Percentiles rank a stretch among this genome's conserved stretches.
Evolutionary conservation across 352 stramenopile genomes (phyloP).

Genomic region (Phytophthora sansomeana): DNA sequence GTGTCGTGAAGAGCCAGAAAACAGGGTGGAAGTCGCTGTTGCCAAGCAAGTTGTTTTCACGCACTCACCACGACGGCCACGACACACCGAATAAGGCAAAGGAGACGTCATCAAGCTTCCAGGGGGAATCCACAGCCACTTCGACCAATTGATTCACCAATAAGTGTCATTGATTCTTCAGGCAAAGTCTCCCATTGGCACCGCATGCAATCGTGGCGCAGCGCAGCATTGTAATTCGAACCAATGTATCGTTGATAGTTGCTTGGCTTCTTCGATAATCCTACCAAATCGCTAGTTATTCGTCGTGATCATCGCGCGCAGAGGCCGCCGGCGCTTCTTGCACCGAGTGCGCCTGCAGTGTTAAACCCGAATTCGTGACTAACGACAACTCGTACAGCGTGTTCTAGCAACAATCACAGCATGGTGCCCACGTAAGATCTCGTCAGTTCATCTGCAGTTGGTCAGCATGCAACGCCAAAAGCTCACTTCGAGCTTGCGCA

Average conservation of each 20-base stretch:
- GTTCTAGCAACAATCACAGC: constrained; percentile 56
- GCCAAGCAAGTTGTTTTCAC: constrained; percentile 25
- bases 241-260: not conserved
- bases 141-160: constrained; percentile 10
- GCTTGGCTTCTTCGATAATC: not conserved
- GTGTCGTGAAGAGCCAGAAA: constrained; percentile 16
- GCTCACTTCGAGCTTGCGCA: constrained; percentile 92
- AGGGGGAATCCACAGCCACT: constrained; percentile 16
- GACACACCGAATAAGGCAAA: constrained; percentile 17
- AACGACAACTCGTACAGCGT: constrained; percentile 95
- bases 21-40: constrained; percentile 27
- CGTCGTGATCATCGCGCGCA: constrained; percentile 26
- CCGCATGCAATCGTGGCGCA: not conserved
- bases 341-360: constrained; percentile 53
- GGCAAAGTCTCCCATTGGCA: not conserved
- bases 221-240: not conserved
- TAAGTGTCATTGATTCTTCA: not conserved
- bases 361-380: constrained; percentile 66
- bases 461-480: not conserved
- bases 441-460: constrained; percentile 3
- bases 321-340: constrained; percentile 35
- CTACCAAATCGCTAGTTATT: constrained; percentile 18
- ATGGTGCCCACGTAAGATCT: not conserved
- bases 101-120: constrained; percentile 19
- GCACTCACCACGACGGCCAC: not conserved